phyloP scores from a whole-genome alignment of 805 yeast genomes.

The Pichia scutulata region DNA sequence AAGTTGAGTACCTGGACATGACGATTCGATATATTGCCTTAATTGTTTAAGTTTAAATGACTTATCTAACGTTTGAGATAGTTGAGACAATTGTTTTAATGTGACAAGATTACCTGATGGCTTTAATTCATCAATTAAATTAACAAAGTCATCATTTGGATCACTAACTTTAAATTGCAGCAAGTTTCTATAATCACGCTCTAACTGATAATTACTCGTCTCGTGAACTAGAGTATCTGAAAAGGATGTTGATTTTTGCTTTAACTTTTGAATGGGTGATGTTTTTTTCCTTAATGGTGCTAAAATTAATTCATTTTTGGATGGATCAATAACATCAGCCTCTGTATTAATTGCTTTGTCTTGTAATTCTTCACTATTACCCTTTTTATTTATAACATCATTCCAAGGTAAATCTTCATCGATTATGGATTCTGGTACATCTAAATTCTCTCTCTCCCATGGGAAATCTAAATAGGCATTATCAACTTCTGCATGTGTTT shows the following conservation, averaged over 20 bases:
- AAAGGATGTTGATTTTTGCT: not conserved
- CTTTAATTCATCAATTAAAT: conserved; percentile 22
- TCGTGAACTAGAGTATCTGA: not conserved
- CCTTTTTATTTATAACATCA: not conserved
- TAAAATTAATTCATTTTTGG: conserved; percentile 17
- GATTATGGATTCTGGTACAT: not conserved
- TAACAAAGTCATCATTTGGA: conserved; percentile 18
- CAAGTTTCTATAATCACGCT: conserved; percentile 23
- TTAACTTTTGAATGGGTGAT: conserved; percentile 16
- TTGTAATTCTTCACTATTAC: not conserved
- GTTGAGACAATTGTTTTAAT: conserved; percentile 14
- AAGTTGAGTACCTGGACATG: conserved; percentile 3
- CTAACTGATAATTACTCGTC: conserved; percentile 10
- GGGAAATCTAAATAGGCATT: conserved; percentile 5
- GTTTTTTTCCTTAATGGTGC: conserved; percentile 19
- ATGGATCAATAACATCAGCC: conserved; percentile 8
- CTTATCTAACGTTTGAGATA: conserved; percentile 10
- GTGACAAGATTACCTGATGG: conserved; percentile 21
- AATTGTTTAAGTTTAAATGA: conserved; percentile 21
- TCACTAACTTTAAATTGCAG: conserved; percentile 24
- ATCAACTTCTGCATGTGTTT: not conserved
- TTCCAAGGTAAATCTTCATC: conserved; percentile 1
- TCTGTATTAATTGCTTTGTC: not conserved
- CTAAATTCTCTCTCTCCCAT: conserved; percentile 6
- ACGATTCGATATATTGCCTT: conserved; percentile 13